Evolutionary conservation across 2,329 filamentous ascomycete genomes (phyloP).

Genomic region (Furcasterigmium sp.): DNA sequence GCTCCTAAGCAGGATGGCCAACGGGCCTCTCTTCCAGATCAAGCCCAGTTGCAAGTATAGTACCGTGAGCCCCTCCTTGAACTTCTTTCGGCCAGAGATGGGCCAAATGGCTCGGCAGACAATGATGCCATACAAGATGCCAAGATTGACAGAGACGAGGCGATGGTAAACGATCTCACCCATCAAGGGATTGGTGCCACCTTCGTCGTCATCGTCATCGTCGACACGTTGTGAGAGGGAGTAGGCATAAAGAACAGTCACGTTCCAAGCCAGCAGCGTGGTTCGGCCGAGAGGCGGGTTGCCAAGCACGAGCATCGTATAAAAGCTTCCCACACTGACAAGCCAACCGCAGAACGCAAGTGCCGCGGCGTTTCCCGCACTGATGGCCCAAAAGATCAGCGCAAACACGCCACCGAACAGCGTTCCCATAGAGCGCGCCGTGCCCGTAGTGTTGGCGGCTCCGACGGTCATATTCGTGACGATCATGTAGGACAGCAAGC

Average conservation of each 20-base stretch:
- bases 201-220: constrained; percentile 83
- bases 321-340: constrained; percentile 79
- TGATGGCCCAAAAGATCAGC: constrained; percentile 71
- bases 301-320: constrained; percentile 77
- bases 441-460: constrained; percentile 88
- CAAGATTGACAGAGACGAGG: constrained; percentile 77
- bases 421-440: constrained; percentile 81
- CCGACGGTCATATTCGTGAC: constrained; percentile 98
- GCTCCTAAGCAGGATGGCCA: constrained; percentile 65
- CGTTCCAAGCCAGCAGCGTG: constrained; percentile 92
- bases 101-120: constrained; percentile 90
- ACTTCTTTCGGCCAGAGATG: constrained; percentile 80
- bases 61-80: constrained; percentile 85
- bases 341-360: constrained; percentile 80
- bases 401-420: constrained; percentile 73
- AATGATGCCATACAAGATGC: constrained; percentile 88
- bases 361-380: constrained; percentile 65
- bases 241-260: constrained; percentile 91
- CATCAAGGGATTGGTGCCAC: constrained; percentile 77
- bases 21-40: constrained; percentile 90
- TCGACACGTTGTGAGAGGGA: constrained; percentile 76
- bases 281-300: constrained; percentile 91
- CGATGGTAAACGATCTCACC: constrained; percentile 83
- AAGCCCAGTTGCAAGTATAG: constrained; percentile 92
- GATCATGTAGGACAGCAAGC: constrained; percentile 93